Evolutionary conservation across 2,329 filamentous ascomycete genomes (phyloP).

Genomic region (Conoideocrella luteorostrata): DNA sequence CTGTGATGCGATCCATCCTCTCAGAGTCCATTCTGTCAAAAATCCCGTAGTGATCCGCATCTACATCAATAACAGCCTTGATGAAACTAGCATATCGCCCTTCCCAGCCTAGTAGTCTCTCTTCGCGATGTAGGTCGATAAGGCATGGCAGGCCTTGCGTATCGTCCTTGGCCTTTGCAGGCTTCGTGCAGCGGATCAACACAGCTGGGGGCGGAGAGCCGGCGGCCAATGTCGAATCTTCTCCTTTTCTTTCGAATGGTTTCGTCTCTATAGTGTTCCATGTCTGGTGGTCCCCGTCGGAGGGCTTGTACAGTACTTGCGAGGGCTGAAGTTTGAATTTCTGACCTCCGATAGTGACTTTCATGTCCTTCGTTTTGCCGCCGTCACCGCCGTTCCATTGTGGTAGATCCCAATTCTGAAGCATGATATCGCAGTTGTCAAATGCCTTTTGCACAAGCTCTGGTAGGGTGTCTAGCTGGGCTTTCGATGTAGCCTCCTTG

Average conservation of each 20-base stretch:
- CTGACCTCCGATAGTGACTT: slow-evolving; percentile 13
- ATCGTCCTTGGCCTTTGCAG: slow-evolving; percentile 6
- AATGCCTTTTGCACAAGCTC: slow-evolving; percentile 21
- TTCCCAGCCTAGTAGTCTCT: slow-evolving; percentile 22
- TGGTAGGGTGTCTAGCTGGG: slow-evolving; percentile 16
- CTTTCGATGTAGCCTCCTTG: slow-evolving; percentile 10
- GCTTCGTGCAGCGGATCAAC: slow-evolving; percentile 16
- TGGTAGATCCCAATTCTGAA: slow-evolving; percentile 22
- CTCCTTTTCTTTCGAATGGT: slow-evolving; percentile 4
- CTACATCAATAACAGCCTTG: slow-evolving; percentile 20
- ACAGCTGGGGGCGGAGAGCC: slow-evolving; percentile 18
- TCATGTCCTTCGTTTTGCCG: slow-evolving; percentile 8
- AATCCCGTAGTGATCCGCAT: slow-evolving; percentile 20
- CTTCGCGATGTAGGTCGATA: slow-evolving; percentile 20
- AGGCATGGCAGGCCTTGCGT: slow-evolving; percentile 10
- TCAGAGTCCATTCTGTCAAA: slow-evolving; percentile 15
- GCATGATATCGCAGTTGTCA: slow-evolving; percentile 23
- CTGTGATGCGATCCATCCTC: slow-evolving; percentile 11
- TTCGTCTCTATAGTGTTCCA: slow-evolving; percentile 11
- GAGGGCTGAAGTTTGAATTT: slow-evolving; percentile 12
- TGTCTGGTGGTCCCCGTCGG: slow-evolving; percentile 5
- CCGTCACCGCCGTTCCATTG: slow-evolving; percentile 17
- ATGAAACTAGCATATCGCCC: slow-evolving; percentile 21
- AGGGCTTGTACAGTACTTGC: slow-evolving; percentile 17
- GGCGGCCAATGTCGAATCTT: background rate